Evolutionary conservation across 164 flowering plant species (phyloP), one percentile per base, ranked within the genome.

Genomic region (Protea cynaroides): DNA sequence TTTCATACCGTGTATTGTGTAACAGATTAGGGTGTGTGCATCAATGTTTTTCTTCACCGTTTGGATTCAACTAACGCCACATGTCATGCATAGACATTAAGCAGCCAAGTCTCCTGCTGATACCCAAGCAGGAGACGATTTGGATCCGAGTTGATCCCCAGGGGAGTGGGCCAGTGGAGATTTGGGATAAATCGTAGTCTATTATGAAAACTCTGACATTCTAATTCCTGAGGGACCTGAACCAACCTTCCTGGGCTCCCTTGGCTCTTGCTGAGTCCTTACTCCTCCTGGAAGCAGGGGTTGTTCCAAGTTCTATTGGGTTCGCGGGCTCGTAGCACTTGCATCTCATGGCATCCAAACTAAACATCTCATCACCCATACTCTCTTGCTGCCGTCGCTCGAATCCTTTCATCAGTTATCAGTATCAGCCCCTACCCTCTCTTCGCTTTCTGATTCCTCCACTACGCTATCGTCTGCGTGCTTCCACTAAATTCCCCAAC

Each of bases 401-500:
- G 50, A 66, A 38, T 22, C 18, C 11, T 29, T 29, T 29, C 4
- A 11, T n/a, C 7, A 5, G 25, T 7, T 3, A 22, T 15, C 44
- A 15, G 34, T 29, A 65, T 8, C 37, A 55, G 29, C 58, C 23
- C 38, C 59, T 47, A 8, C 61, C 55, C 46, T 21, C 18, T 53
- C 19, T 44, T 53, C 59, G 54, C 2, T 51, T 61, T 29, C 37
- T 5, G 5, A 8, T 17, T 37, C 40, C 57, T 68, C 67, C 21
- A 4, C 18, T 49, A 24, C 63, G 46, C 38, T 70, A 51, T 38
- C 37, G 44, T 43, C 73, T 69, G 29, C 68, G 50, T 65, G 76
- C 82, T 65, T 78, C 86, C 14, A 53, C 80, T 58, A 66, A 79
- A 59, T 57, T 44, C 65, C 60, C 78, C 49, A 65, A 67, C 67